phyloP scores from a whole-genome alignment of 371 early-diverging fungal species.

The Mucor plumbeus region DNA sequence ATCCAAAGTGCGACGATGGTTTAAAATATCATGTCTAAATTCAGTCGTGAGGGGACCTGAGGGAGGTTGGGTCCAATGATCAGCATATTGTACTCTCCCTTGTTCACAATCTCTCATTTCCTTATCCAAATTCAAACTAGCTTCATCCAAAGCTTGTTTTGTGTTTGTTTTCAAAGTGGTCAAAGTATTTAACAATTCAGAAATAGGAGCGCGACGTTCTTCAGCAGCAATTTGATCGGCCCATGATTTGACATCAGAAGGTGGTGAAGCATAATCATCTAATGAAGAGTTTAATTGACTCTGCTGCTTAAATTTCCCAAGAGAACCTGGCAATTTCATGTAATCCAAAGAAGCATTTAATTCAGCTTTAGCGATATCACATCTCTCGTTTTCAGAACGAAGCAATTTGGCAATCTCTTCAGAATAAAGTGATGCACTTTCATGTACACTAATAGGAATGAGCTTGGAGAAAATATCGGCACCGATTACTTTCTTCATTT shows the following conservation, averaged over 20 bases:
- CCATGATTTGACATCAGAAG: conserved; percentile 65
- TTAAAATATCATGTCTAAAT: conserved; percentile 78
- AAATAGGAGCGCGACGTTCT: conserved; percentile 49
- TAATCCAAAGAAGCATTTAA: conserved; percentile 82
- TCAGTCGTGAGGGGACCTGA: conserved; percentile 74
- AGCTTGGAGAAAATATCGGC: conserved; percentile 87
- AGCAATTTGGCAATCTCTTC: conserved; percentile 94
- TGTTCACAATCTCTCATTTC: conserved; percentile 88
- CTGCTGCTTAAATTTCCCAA: conserved; percentile 77
- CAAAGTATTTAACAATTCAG: conserved; percentile 62
- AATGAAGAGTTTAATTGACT: conserved; percentile 52
- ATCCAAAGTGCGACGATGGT: conserved; percentile 81
- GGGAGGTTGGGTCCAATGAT: conserved; percentile 86
- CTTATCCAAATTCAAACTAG: conserved; percentile 71
- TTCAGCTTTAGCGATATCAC: conserved; percentile 86
- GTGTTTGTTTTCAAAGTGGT: conserved; percentile 66
- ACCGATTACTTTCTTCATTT: conserved; percentile 77
- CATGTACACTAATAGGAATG: conserved; percentile 92
- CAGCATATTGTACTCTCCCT: conserved; percentile 74
- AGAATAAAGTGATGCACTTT: conserved; percentile 89
- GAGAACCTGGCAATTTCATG: conserved; percentile 80
- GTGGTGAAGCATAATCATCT: conserved; percentile 64
- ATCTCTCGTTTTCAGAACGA: conserved; percentile 76
- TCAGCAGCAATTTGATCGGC: conserved; percentile 63
- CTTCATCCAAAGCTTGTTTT: conserved; percentile 67